These are phyloP conservation scores for Rhodotorula sphaerocarpa DNA, from an alignment of 768 basidiomycete genomes.

Conservation along the genomic window DNA sequence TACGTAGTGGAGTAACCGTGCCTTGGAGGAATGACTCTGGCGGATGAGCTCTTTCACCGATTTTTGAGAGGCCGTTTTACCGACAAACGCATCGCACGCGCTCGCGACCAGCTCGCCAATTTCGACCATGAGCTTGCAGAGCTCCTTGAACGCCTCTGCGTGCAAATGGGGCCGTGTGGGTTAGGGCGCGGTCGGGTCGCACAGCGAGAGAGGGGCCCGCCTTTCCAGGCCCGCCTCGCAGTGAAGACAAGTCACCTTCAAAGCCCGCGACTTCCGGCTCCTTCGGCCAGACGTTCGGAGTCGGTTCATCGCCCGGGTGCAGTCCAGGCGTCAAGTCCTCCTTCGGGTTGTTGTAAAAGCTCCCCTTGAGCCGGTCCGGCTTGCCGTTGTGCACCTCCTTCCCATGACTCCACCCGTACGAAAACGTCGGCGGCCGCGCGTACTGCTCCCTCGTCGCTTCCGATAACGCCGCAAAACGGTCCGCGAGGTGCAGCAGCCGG, in stretches of 20 bases:
- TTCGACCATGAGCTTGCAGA: slow-evolving; percentile 71
- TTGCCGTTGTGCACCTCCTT: slow-evolving; percentile 98
- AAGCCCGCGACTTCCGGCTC: slow-evolving; percentile 21
- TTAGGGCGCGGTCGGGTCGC: too few relatives aligned
- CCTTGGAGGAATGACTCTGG: slow-evolving; percentile 76
- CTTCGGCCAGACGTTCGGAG: slow-evolving; percentile 70
- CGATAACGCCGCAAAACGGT: slow-evolving; percentile 66
- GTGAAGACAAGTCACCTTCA: slow-evolving; percentile 17
- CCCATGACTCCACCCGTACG: slow-evolving; percentile 56
- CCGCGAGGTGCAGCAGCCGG: slow-evolving; percentile 61
- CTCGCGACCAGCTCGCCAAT: slow-evolving; percentile 71
- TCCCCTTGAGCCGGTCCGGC: slow-evolving; percentile 80
- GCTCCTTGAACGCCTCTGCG: slow-evolving; percentile 76
- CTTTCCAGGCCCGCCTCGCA: too few relatives aligned
- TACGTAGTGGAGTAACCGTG: slow-evolving; percentile 81
- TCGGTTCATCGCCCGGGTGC: slow-evolving; percentile 58
- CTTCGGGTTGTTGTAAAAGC: slow-evolving; percentile 81
- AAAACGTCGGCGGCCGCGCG: slow-evolving; percentile 53
- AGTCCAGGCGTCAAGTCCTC: slow-evolving; percentile 60
- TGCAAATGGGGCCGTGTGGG: too few relatives aligned
- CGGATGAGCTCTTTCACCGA: slow-evolving; percentile 65
- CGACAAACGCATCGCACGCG: slow-evolving; percentile 88
- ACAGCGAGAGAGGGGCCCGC: too few relatives aligned
- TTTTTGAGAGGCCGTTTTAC: slow-evolving; percentile 42
- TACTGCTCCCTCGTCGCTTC: slow-evolving; percentile 63